These are phyloP conservation scores for Alternaria burnsii DNA, from an alignment of 2,329 filamentous ascomycete genomes.

Conservation along the genomic window DNA sequence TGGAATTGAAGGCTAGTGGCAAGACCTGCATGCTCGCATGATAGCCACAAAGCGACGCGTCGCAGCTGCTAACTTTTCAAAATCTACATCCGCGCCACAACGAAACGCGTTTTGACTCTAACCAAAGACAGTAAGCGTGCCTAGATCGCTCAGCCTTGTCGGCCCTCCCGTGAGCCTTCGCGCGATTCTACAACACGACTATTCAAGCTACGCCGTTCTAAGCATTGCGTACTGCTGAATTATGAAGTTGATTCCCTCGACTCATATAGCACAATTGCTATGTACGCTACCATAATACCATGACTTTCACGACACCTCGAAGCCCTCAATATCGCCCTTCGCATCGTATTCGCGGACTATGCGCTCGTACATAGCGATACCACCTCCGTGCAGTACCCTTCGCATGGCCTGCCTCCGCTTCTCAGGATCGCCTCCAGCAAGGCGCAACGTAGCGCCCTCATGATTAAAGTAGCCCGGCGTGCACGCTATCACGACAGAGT, in stretches of 20 bases:
- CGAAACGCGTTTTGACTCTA: too few species aligned
- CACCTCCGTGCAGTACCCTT: constrained; percentile 9
- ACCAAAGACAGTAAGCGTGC: too few species aligned
- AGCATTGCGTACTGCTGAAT: too few species aligned
- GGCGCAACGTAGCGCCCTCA: constrained; percentile 6
- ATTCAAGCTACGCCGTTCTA: too few species aligned
- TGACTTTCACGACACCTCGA: constrained; percentile 7
- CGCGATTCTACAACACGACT: too few species aligned
- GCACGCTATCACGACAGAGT: constrained; percentile 13
- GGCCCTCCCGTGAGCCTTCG: too few species aligned
- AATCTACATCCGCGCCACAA: too few species aligned
- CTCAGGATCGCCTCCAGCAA: neutral
- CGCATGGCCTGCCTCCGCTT: constrained; percentile 8
- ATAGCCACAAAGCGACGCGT: neutral
- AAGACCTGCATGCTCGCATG: neutral
- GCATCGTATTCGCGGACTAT: constrained; percentile 16
- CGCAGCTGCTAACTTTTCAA: neutral
- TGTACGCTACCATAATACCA: too few species aligned
- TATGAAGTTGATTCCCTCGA: too few species aligned
- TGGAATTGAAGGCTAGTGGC: neutral
- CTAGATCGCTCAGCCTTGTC: too few species aligned
- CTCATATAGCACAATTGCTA: too few species aligned
- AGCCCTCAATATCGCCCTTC: constrained; percentile 15
- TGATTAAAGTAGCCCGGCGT: constrained; percentile 25
- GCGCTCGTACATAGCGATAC: constrained; percentile 14